A percentile compares a stretch with the other conserved stretches of the same genome.
phyloP scores from a whole-genome alignment of 495 filamentous ascomycete species.

The Hyaloscypha finlandica region DNA sequence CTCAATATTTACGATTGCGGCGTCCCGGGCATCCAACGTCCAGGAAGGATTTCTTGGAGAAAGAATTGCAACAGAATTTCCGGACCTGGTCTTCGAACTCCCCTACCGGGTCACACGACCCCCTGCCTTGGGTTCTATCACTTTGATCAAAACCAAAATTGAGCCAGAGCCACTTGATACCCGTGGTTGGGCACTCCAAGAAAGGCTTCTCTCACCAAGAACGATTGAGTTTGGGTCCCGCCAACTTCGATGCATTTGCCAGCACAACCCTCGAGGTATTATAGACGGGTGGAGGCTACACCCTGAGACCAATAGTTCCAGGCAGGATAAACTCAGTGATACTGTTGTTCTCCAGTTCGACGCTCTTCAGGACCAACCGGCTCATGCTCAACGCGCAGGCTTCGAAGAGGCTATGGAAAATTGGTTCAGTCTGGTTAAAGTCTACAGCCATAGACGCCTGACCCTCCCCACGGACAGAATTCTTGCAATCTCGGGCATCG shows the following conservation, averaged over 20 bases:
- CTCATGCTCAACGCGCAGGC: neutral
- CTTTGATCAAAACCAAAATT: neutral
- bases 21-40: neutral
- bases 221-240: neutral
- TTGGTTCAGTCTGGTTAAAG: neutral
- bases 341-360: neutral
- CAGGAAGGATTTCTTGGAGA: neutral
- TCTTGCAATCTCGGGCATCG: neutral
- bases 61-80: neutral
- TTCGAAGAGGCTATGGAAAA: neutral
- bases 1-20: neutral
- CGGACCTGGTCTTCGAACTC: neutral
- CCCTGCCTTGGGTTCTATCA: neutral
- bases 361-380: too few relatives aligned
- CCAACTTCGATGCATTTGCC: neutral
- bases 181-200: neutral
- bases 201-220: neutral
- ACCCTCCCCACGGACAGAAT: neutral
- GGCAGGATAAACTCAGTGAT: neutral
- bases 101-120: too few relatives aligned
- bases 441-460: neutral
- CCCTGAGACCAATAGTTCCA: neutral
- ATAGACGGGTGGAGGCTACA: neutral
- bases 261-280: neutral
- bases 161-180: neutral